phyloP scores from a whole-genome alignment of 768 basidiomycete species.

The Thelephora ganbajun region DNA sequence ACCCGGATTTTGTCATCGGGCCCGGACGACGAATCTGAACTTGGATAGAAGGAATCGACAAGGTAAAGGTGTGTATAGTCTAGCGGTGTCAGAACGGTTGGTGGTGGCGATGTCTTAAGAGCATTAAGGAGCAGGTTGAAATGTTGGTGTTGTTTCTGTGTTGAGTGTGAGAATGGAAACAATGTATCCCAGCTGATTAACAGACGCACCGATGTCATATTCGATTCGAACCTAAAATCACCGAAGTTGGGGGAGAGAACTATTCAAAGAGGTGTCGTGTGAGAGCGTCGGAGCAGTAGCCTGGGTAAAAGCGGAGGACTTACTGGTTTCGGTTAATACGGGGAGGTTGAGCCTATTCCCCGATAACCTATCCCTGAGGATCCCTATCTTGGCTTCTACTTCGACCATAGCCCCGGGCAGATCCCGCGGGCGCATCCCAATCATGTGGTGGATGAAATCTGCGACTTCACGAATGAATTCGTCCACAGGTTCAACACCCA shows the following conservation, averaged over 20 bases:
- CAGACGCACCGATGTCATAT: conserved; percentile 72
- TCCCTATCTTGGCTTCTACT: conserved; percentile 84
- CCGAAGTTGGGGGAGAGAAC: conserved; percentile 51
- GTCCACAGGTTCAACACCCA: conserved; percentile 83
- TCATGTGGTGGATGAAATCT: conserved; percentile 72
- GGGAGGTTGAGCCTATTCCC: conserved; percentile 54
- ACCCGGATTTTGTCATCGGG: conserved; percentile 62
- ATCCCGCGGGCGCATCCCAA: conserved; percentile 36
- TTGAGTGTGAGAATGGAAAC: neutral
- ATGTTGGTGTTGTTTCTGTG: conserved; percentile 72
- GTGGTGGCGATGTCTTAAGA: conserved; percentile 42
- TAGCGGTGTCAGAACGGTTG: conserved; percentile 42
- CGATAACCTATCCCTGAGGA: conserved; percentile 43
- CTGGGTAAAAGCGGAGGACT: conserved; percentile 16
- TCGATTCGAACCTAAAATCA: conserved; percentile 75
- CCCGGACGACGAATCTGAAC: neutral
- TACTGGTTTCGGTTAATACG: conserved; percentile 75
- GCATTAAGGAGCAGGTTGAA: conserved; percentile 82
- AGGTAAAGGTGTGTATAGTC: conserved; percentile 66
- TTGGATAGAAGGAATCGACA: conserved; percentile 62
- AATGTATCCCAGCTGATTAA: neutral
- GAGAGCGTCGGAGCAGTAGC: neutral
- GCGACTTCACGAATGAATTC: conserved; percentile 89
- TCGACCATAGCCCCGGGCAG: conserved; percentile 44
- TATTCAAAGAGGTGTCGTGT: conserved; percentile 16